These are phyloP conservation scores for Neonectria magnoliae DNA, from an alignment of 2,329 filamentous ascomycete genomes.

Conservation along the genomic window DNA sequence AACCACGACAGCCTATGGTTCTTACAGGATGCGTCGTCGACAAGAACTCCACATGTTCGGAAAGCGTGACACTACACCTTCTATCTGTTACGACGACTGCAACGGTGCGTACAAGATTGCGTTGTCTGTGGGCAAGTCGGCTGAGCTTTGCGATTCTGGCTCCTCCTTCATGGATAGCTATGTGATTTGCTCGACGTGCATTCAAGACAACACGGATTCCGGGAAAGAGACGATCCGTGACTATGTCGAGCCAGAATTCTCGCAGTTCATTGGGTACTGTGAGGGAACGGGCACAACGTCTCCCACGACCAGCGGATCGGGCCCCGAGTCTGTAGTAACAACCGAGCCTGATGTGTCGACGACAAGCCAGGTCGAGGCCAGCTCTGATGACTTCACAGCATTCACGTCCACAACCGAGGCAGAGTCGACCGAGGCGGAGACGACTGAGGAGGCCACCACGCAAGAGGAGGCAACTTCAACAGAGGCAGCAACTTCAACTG, in stretches of 20 bases:
- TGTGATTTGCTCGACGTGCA: slow-evolving; percentile 55
- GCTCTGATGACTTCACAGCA: slow-evolving; percentile 13
- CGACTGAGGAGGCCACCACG: slow-evolving; percentile 1
- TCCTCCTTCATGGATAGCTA: slow-evolving; percentile 55
- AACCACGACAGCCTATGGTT: slow-evolving; percentile 25
- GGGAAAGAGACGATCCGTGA: slow-evolving; percentile 43
- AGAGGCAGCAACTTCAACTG: background rate
- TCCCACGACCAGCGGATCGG: slow-evolving; percentile 20
- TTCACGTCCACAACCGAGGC: slow-evolving; percentile 4
- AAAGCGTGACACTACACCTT: slow-evolving; percentile 57
- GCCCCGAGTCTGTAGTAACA: slow-evolving; percentile 40
- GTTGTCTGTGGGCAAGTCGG: slow-evolving; percentile 57
- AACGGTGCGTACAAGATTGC: slow-evolving; percentile 60
- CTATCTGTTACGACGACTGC: slow-evolving; percentile 63
- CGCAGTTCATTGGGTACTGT: slow-evolving; percentile 60
- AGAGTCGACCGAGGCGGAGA: background rate
- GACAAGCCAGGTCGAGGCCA: slow-evolving; percentile 39
- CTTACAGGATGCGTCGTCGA: slow-evolving; percentile 23
- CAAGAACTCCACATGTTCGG: slow-evolving; percentile 41
- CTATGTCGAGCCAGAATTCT: slow-evolving; percentile 52
- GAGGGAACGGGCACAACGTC: slow-evolving; percentile 35
- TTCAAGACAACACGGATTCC: slow-evolving; percentile 41
- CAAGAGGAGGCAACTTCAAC: background rate
- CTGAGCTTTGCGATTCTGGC: slow-evolving; percentile 53
- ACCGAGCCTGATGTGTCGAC: slow-evolving; percentile 36